A percentile compares a stretch with the other conserved stretches of the same genome.
Conservation (phyloP, 805 yeast species). For the Lachancea quebecensis region DNA sequence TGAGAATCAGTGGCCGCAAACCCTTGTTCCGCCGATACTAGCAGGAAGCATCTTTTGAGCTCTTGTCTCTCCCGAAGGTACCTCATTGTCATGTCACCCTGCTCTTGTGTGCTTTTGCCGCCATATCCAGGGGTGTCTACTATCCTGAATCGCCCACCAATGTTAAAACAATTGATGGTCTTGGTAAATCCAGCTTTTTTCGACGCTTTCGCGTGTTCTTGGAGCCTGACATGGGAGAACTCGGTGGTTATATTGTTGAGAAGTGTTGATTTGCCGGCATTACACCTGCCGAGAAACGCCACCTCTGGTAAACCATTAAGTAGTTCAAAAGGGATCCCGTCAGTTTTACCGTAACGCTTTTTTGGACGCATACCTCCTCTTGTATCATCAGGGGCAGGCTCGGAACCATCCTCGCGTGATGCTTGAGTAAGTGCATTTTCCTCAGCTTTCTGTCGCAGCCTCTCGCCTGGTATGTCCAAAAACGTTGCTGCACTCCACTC, state of each 20-base stretch:
- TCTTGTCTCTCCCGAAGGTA: constrained; percentile 51
- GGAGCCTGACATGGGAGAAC: constrained; percentile 25
- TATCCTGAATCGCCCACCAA: constrained; percentile 55
- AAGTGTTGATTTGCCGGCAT: constrained; percentile 80
- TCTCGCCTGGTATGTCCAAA: constrained; percentile 44
- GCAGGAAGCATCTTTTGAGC: constrained; percentile 51
- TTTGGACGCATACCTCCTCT: constrained; percentile 15
- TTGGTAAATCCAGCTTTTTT: constrained; percentile 49
- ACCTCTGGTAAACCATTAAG: constrained; percentile 58
- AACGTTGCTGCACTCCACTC: constrained; percentile 58
- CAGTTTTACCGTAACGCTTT: constrained; percentile 23
- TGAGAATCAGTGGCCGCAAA: constrained; percentile 48
- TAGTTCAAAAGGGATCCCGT: constrained; percentile 25
- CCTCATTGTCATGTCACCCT: constrained; percentile 62
- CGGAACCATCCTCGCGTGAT: constrained; percentile 3
- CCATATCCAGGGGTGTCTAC: constrained; percentile 95
- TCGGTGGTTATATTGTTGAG: constrained; percentile 53
- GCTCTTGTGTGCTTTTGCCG: constrained; percentile 50
- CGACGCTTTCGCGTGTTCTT: constrained; percentile 47
- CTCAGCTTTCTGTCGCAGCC: constrained; percentile 10
- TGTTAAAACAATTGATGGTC: constrained; percentile 63
- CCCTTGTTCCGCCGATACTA: constrained; percentile 57
- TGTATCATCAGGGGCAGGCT: constrained; percentile 5
- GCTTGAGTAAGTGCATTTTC: constrained; percentile 8
- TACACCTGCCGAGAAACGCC: constrained; percentile 70